Evolutionary conservation across 2,329 filamentous ascomycete genomes (phyloP).

Genomic region (Diaporthe sp.): DNA sequence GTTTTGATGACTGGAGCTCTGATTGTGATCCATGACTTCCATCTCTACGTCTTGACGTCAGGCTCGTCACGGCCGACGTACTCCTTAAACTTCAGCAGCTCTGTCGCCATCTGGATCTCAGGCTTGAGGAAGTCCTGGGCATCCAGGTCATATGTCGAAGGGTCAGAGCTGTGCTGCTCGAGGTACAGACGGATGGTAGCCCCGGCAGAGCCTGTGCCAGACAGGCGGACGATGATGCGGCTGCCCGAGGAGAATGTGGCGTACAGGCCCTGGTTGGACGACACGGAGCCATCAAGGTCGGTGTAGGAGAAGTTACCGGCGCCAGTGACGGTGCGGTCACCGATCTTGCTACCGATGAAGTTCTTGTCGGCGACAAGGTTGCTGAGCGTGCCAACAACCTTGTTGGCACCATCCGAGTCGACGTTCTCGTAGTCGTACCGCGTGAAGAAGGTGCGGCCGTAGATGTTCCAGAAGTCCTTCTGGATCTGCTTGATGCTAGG

Average conservation of each 20-base stretch:
- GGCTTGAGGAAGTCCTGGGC: slow-evolving; percentile 95
- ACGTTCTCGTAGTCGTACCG: slow-evolving; percentile 98
- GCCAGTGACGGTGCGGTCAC: slow-evolving; percentile 83
- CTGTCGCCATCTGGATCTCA: slow-evolving; percentile 86
- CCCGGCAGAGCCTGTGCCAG: slow-evolving; percentile 93
- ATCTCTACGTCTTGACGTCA: slow-evolving; percentile 87
- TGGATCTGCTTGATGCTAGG: slow-evolving; percentile 97
- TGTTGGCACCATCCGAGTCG: slow-evolving; percentile 89
- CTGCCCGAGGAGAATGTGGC: slow-evolving; percentile 95
- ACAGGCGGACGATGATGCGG: slow-evolving; percentile 93
- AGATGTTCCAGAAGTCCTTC: slow-evolving; percentile 95
- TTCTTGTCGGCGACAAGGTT: slow-evolving; percentile 77
- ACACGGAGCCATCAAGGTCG: slow-evolving; percentile 95
- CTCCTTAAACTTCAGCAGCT: slow-evolving; percentile 92
- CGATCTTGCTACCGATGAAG: slow-evolving; percentile 86
- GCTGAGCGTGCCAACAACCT: slow-evolving; percentile 85
- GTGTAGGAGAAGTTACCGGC: slow-evolving; percentile 99
- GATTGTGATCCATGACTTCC: not conserved
- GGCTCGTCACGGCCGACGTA: slow-evolving; percentile 92
- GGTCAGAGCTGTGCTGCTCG: slow-evolving; percentile 91
- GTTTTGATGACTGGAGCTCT: slow-evolving; percentile 11
- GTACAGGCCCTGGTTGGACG: slow-evolving; percentile 95
- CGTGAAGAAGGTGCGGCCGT: slow-evolving; percentile 98
- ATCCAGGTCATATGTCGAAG: slow-evolving; percentile 80
- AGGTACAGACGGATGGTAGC: slow-evolving; percentile 97